Conservation (phyloP, 1,284 basidiomycete genomes). For the Cutaneotrichosporon curvatum region DNA sequence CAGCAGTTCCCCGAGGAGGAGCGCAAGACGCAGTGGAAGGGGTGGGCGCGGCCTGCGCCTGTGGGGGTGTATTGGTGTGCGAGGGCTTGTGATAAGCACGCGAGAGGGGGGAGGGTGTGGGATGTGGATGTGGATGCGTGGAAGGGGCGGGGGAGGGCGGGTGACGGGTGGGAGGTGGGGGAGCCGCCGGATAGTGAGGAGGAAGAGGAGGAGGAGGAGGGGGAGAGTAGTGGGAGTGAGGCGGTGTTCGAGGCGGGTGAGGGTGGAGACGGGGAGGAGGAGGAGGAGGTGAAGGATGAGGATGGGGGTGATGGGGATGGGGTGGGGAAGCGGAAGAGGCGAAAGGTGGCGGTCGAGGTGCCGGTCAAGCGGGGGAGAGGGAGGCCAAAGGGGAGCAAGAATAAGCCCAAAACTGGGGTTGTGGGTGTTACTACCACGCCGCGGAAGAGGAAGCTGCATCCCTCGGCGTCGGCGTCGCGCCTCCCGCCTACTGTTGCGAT, state of each 20-base stretch:
- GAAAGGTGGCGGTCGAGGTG: not conserved
- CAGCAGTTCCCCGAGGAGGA: conserved; percentile 27
- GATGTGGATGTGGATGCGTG: conserved; percentile 40
- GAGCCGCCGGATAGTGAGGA: conserved; percentile 9
- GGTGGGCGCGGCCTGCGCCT: conserved; percentile 24
- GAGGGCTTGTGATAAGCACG: conserved; percentile 42
- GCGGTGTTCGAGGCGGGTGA: not conserved
- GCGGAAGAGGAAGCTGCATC: conserved; percentile 25
- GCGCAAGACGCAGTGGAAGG: conserved; percentile 30
- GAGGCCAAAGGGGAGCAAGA: not conserved
- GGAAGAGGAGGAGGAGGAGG: conserved; percentile 16
- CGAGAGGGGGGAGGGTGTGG: conserved; percentile 39
- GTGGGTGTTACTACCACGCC: not conserved
- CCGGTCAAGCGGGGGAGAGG: conserved; percentile 1
- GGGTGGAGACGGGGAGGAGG: conserved; percentile 18
- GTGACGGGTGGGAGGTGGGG: conserved; percentile 25
- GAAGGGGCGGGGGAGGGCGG: conserved; percentile 30
- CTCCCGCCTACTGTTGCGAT: conserved; percentile 27
- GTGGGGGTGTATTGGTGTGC: conserved; percentile 42
- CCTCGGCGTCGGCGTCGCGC: conserved; percentile 27
- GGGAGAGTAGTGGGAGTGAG: conserved; percentile 15
- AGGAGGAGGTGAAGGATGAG: conserved; percentile 11
- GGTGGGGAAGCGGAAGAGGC: not conserved
- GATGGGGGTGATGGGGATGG: conserved; percentile 6
- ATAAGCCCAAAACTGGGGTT: not conserved